Evolutionary conservation across 495 filamentous ascomycete species (phyloP).

Genomic region (Podospora conica): DNA sequence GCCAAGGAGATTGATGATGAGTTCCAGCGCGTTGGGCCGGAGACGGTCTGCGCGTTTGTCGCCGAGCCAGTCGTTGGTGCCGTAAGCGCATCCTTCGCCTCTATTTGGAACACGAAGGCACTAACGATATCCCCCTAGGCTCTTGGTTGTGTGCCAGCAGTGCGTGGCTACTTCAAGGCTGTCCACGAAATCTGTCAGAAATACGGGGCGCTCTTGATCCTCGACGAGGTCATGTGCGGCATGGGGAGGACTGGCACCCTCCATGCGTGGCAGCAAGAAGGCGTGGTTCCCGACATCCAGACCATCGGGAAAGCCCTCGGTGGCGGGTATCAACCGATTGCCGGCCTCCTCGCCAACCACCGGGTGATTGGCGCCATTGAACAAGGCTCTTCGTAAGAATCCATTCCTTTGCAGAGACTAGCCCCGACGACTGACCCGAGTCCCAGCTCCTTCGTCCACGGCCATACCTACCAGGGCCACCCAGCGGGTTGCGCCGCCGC

Average conservation of each 20-base stretch:
- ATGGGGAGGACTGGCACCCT: conserved; percentile 65
- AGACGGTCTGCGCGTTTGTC: conserved; percentile 70
- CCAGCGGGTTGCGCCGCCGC: conserved; percentile 55
- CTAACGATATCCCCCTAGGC: conserved; percentile 25
- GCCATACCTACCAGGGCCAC: conserved; percentile 59
- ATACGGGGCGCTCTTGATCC: conserved; percentile 65
- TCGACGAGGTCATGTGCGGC: conserved; percentile 78
- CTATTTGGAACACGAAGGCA: not conserved
- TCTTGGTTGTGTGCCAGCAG: conserved; percentile 60
- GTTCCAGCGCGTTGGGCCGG: conserved; percentile 63
- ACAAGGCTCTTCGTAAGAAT: conserved; percentile 48
- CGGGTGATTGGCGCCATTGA: conserved; percentile 50
- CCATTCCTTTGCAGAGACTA: not conserved
- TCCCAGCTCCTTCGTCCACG: conserved; percentile 45
- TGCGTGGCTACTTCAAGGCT: conserved; percentile 63
- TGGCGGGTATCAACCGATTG: conserved; percentile 59
- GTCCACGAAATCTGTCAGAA: conserved; percentile 63
- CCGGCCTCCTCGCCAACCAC: conserved; percentile 51
- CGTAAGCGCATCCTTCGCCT: conserved; percentile 15
- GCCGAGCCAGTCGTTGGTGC: conserved; percentile 63
- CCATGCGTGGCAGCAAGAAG: conserved; percentile 63
- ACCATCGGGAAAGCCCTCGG: conserved; percentile 61
- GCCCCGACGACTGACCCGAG: conserved; percentile 10
- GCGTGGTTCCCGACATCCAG: conserved; percentile 53
- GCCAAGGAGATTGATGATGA: conserved; percentile 66